Conservation (phyloP, 2,329 filamentous ascomycete genomes). For the Epichloe glyceriae region DNA sequence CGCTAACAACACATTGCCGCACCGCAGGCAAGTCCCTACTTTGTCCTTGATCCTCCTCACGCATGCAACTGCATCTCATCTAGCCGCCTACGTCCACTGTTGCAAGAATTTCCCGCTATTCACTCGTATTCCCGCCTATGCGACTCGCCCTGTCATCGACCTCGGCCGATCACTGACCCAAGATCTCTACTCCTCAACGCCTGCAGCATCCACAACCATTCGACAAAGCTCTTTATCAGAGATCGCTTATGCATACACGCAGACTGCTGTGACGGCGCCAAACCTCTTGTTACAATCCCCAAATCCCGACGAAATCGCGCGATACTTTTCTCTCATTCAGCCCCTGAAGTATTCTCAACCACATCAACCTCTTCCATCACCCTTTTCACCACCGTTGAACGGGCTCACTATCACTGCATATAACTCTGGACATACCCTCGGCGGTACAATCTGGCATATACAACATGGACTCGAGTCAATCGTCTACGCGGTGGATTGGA, state of each 20-base stretch:
- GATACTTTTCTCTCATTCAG: constrained; percentile 83
- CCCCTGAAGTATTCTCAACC: constrained; percentile 95
- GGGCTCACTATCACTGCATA: constrained; percentile 93
- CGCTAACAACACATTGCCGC: constrained; percentile 11
- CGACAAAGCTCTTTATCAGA: constrained; percentile 60
- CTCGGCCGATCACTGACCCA: constrained; percentile 83
- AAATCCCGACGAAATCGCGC: constrained; percentile 75
- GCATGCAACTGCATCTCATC: constrained; percentile 80
- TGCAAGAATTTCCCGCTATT: constrained; percentile 94
- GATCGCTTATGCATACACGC: constrained; percentile 38
- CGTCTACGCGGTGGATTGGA: constrained; percentile 97
- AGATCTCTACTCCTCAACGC: constrained; percentile 83
- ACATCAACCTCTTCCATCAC: constrained; percentile 75
- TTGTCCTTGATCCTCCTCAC: constrained; percentile 89
- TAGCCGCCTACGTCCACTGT: constrained; percentile 89
- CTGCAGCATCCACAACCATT: constrained; percentile 75
- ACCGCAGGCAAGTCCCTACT: constrained; percentile 69
- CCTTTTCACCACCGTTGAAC: constrained; percentile 78
- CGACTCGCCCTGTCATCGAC: constrained; percentile 84
- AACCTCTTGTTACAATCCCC: constrained; percentile 57
- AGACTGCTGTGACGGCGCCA: constrained; percentile 34
- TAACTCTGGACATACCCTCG: constrained; percentile 88
- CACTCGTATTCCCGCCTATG: constrained; percentile 84
- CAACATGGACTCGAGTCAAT: constrained; percentile 94
- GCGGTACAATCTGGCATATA: constrained; percentile 97